Conservation (phyloP, 768 basidiomycete species). For the Boletus tomentosulus region DNA sequence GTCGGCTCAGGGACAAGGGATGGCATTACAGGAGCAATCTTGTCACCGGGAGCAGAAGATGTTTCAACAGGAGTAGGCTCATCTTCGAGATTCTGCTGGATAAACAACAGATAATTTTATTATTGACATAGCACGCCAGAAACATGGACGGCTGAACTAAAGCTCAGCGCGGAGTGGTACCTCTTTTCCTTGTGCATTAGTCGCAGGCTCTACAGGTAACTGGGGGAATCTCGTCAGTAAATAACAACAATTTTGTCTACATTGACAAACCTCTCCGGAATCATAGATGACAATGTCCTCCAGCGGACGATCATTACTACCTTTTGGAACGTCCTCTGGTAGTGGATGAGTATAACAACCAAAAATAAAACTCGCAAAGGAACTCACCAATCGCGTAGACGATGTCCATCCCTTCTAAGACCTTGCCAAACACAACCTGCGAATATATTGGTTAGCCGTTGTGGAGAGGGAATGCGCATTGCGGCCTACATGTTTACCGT, state of each 20-base stretch:
- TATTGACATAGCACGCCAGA: conserved; percentile 45
- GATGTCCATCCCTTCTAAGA: conserved; percentile 90
- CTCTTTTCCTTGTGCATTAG: conserved; percentile 72
- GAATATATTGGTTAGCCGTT: conserved; percentile 9
- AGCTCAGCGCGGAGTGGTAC: conserved; percentile 95
- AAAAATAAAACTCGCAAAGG: neutral
- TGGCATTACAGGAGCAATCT: conserved; percentile 12
- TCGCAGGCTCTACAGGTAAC: conserved; percentile 50
- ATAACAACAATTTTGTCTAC: conserved; percentile 9
- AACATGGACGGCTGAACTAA: conserved; percentile 45
- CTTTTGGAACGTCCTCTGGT: conserved; percentile 73
- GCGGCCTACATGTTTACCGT: conserved; percentile 73
- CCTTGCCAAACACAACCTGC: conserved; percentile 89
- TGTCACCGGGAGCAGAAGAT: conserved; percentile 11
- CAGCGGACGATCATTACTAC: conserved; percentile 62
- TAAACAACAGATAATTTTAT: conserved; percentile 43
- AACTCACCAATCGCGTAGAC: conserved; percentile 66
- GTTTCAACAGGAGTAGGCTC: conserved; percentile 14
- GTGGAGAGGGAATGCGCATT: neutral
- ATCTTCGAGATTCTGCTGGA: conserved; percentile 41
- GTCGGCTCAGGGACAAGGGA: conserved; percentile 1
- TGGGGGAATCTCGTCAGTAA: conserved; percentile 22
- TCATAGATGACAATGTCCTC: conserved; percentile 78
- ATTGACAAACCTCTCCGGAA: conserved; percentile 73
- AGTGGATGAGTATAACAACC: conserved; percentile 7